These are phyloP conservation scores for Globisporangium perplexum DNA, from an alignment of 352 stramenopile genomes.

Conservation along the genomic window DNA sequence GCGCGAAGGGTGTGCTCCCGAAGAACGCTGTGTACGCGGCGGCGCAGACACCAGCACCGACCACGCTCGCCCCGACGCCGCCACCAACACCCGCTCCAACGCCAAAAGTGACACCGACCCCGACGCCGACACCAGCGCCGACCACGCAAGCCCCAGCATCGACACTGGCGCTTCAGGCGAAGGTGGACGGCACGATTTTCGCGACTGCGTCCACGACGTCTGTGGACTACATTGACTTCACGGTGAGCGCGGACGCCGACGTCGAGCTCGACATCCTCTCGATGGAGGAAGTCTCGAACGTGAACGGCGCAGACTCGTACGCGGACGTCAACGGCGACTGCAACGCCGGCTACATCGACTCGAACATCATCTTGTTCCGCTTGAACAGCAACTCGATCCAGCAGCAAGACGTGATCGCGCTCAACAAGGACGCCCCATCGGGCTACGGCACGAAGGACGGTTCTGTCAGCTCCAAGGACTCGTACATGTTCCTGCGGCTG, in stretches of 20 bases:
- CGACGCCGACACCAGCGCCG: conserved; percentile 3
- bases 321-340: conserved; percentile 66
- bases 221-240: conserved; percentile 67
- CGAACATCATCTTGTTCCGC: conserved; percentile 49
- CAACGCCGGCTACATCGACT: conserved; percentile 64
- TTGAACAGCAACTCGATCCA: conserved; percentile 16
- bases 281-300: conserved; percentile 31
- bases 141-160: conserved; percentile 4
- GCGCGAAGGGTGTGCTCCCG: conserved; percentile 29
- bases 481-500: conserved; percentile 41
- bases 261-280: conserved; percentile 67
- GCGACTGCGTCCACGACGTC: conserved; percentile 44
- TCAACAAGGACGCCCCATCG: conserved; percentile 40
- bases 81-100: conserved; percentile 5
- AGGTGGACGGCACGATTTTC: conserved; percentile 58
- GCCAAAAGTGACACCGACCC: conserved; percentile 8
- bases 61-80: conserved; percentile 8
- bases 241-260: conserved; percentile 21
- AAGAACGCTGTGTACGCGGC: conserved; percentile 26
- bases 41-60: conserved; percentile 2
- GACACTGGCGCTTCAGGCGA: conserved; percentile 18
- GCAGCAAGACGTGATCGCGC: conserved; percentile 18
- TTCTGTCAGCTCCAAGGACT: conserved; percentile 45
- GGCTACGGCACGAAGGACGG: conserved; percentile 43
- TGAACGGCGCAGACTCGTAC: conserved; percentile 16